Conservation (phyloP, 495 filamentous ascomycete genomes). For the Penicillium egyptiacum region DNA sequence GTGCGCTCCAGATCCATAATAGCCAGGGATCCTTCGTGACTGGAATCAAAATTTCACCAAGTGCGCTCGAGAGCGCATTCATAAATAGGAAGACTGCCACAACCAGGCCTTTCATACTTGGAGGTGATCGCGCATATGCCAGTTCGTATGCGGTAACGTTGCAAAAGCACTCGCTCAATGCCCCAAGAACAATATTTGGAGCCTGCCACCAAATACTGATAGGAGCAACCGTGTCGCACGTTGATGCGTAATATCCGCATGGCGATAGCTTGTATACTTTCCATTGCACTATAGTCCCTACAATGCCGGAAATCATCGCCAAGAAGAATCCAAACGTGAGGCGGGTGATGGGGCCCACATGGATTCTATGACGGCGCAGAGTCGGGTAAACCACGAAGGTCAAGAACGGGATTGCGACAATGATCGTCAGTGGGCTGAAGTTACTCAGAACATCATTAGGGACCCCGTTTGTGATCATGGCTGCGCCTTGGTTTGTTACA, state of each 20-base stretch:
- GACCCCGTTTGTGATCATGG: constrained; percentile 64
- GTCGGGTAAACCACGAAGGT: constrained; percentile 63
- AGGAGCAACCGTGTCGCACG: constrained; percentile 44
- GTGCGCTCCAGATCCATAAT: constrained; percentile 54
- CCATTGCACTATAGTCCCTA: constrained; percentile 63
- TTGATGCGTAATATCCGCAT: constrained; percentile 52
- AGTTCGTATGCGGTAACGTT: constrained; percentile 72
- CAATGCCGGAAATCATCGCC: constrained; percentile 55
- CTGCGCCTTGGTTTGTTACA: constrained; percentile 54
- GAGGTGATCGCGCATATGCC: constrained; percentile 68
- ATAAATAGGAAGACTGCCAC: constrained; percentile 62
- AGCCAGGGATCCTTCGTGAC: constrained; percentile 62
- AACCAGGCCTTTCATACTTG: constrained; percentile 68
- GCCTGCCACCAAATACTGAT: constrained; percentile 58
- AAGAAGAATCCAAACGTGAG: constrained; percentile 66
- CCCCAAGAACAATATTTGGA: constrained; percentile 51
- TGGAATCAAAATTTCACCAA: constrained; percentile 59
- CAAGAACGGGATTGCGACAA: constrained; percentile 62
- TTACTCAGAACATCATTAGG: constrained; percentile 71
- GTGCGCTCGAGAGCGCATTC: constrained; percentile 48
- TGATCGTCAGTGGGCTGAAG: constrained; percentile 69
- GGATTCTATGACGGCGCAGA: constrained; percentile 53
- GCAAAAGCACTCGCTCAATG: constrained; percentile 67
- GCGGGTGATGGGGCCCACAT: constrained; percentile 63
- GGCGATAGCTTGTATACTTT: constrained; percentile 58